Evolutionary conservation across 225 moss, liverwort and hornwort genomes (phyloP).

Genomic region (Marchantia polymorpha): DNA sequence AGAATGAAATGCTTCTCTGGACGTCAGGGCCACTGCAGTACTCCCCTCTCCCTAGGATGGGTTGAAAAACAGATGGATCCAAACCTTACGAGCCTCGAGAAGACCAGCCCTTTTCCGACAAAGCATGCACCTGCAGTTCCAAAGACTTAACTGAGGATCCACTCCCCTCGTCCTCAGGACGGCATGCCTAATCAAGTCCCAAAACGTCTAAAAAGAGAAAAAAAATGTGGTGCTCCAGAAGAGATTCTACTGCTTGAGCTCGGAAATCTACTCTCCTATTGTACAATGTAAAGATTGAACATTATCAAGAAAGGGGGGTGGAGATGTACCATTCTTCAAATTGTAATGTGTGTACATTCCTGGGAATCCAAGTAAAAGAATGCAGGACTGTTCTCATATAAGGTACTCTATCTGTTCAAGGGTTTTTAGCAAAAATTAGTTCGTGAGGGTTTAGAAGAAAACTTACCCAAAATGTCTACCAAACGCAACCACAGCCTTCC

Average conservation of each 20-base stretch:
- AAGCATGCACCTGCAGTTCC: slow-evolving; percentile 46
- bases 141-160: slow-evolving; percentile 15
- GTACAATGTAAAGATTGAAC: not conserved
- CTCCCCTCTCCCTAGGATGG: not conserved
- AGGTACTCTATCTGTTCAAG: not conserved
- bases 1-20: not conserved
- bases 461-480: slow-evolving; percentile 49
- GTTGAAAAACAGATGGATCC: slow-evolving; percentile 4
- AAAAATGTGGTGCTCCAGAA: not conserved
- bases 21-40: not conserved
- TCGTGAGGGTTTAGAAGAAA: not conserved
- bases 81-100: slow-evolving; percentile 47
- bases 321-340: not conserved
- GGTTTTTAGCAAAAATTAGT: not conserved
- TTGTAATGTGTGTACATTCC: not conserved
- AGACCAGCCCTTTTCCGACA: slow-evolving; percentile 47
- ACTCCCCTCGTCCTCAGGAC: not conserved
- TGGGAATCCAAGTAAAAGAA: no score
- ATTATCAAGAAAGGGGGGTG: not conserved
- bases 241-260: not conserved
- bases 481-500: slow-evolving; percentile 47
- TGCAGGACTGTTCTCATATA: not conserved
- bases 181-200: not conserved
- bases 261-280: not conserved
- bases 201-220: not conserved